Evolutionary conservation across 352 stramenopile species (phyloP).

Genomic region (Phytophthora melonis): DNA sequence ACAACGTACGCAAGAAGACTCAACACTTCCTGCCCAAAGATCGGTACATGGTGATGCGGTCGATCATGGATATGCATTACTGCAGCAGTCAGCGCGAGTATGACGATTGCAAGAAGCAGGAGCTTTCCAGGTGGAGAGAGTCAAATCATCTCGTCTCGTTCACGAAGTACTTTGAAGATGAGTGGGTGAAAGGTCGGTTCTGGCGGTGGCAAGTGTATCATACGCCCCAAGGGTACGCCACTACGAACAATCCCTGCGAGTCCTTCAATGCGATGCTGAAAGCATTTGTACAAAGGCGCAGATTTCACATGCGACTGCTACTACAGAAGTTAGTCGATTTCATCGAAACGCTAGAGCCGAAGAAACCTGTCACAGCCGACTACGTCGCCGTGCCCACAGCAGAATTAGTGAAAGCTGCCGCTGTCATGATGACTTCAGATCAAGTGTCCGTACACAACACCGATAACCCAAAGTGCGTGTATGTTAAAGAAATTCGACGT

Average conservation of each 20-base stretch:
- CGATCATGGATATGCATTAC: not conserved
- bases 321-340: not conserved
- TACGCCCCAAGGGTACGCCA: not conserved
- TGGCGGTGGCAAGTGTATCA: not conserved
- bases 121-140: not conserved
- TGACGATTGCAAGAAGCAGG: not conserved
- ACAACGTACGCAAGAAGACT: not conserved
- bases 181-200: not conserved
- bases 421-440: not conserved
- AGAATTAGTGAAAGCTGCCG: not conserved
- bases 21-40: not conserved
- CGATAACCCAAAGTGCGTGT: not conserved
- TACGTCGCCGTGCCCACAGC: not conserved
- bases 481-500: not conserved
- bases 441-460: not conserved
- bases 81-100: not conserved
- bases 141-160: not conserved
- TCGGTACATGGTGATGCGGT: not conserved
- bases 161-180: not conserved
- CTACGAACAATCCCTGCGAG: not conserved
- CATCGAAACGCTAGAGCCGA: not conserved
- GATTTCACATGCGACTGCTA: not conserved
- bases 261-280: not conserved
- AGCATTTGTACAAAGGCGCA: not conserved
- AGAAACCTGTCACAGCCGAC: not conserved